Base-by-base conservation (phyloP, 169 alveolate species). In the Cryptosporidium sp. region DNA sequence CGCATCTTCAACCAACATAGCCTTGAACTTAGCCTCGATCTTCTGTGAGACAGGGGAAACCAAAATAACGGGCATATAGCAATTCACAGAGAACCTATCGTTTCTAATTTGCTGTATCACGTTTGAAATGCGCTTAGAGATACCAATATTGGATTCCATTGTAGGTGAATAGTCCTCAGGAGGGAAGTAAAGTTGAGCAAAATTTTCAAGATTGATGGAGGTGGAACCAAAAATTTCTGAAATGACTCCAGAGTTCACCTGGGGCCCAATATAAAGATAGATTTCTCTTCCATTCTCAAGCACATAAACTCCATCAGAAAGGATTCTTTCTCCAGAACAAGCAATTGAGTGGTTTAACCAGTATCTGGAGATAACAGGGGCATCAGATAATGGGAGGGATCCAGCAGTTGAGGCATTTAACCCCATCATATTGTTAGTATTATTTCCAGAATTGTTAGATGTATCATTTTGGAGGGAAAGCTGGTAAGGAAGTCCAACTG, bases 1-100 rank as follows among this genome's bases (percentile, higher is more conserved):
- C 2, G 89, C 68, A 62, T 80, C 89, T 29, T 80, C 89, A n/a
- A 80, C 75, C 39, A 80, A n/a, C 45, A 80, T n/a, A 62, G 73
- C 80, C 35, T 80, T 80, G 35, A 80, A 67, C 51, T 65, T 80
- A 29, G 89, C 71, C 35, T 80, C 89, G 14, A 26, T 18, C 31
- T 29, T 62, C 51, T 80, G 80, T 0, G 89, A 62, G 4, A 23
- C 26, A 0, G 61, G 31, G 4, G 89, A 80, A 3, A 80, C 89
- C 52, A 80, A 5, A 31, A 26, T 29, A 41, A 58, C 51, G 12
- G 89, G 89, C 48, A 80, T 59, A 43, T 80, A 65, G 0, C 41
- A 59, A 16, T 55, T 26, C 26, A 80, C 59, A 29, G 73, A 43
- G 26, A 65, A 80, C 26, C 89, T 23, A 29, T 80, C 89, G 21